Evolutionary conservation across 1,284 basidiomycete species (phyloP), one percentile per base, ranked within the genome.

Genomic region (Laetiporus sulphureus): DNA sequence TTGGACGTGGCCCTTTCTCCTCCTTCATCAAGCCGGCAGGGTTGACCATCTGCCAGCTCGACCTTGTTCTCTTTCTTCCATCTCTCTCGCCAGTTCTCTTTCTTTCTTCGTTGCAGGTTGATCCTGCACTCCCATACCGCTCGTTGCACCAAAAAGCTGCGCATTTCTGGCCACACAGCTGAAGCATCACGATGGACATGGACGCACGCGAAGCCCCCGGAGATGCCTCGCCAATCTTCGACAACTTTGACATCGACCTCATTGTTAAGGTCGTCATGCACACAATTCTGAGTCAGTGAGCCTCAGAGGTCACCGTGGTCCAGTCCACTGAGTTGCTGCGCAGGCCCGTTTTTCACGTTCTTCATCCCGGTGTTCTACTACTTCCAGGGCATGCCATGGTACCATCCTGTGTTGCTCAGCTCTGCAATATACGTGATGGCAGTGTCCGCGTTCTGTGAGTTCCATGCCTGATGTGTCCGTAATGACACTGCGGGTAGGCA

Each of bases 281-380:
- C 56, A 92, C 89, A 0, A 66, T 71, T 23, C 85, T 92, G 68
- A 87, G 87, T 86, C 45, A 61, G 80, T 64, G 35, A 30, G 34
- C 39, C 23, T 41, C 36, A 52, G n/a, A 12, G 34, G 5, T 11
- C 22, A 12, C 32, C 45, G 25, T 12, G 39, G 12, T 41, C 31
- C 8, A 19, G 20, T 7, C n/a, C 2, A 13, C 11, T 11, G 5
- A 15, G 5, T 2, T 21, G 18, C 21, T 32, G 11, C 37, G 18
- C 48, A 89, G 87, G 85, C 50, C 88, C 90, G 12, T 84, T 88
- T 67, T 91, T 92, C 62, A 68, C 83, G 5, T 74, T 75, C 61
- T 79, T 90, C 47, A 67, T 91, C 45, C 85, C 88, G 2, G 56
- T 87, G 16, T 85, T 88, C 58, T 83, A 79, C 57, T 63, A 79